Base-by-base conservation (phyloP, 1,139 yeast genomes). In the Diutina scorzettiae region DNA sequence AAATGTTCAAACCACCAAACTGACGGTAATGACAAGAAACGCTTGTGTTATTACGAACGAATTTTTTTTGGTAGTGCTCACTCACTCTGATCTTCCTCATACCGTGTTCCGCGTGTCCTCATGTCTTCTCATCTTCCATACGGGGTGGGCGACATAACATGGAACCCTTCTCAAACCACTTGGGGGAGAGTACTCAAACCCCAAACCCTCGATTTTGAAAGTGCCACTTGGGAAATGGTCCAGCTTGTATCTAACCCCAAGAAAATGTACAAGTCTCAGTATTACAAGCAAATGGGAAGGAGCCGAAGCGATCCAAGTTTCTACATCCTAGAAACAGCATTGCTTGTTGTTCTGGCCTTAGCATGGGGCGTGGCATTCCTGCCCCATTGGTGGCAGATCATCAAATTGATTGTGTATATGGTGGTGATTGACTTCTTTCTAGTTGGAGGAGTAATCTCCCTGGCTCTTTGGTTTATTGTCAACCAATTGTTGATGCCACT, bases 321-420 rank as follows among this genome's bases (percentile, higher is more conserved):
- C 56, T 77, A 84, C 45, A 73, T 87, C 36, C 63, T 87, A 40
- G 65, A 86, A 42, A 74, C 86, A 14, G 63, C 69, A 1, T 72
- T 86, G 47, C 61, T 87, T 25, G 69, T 77, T 21, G 14, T 37
- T 12, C 41, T 37, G 41, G 95, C 96, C 0, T 55, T 87, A 28
- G 93, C 89, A 4, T 87, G 96, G 96, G 95, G 96, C 1, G 59
- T 84, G 43, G 84, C 89, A 0, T 86, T 84, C 54, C 73, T 84
- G 1, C 83, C 86, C 1, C 68, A 73, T 2, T 48, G 81, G 8
- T 46, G 69, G 28, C 79, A 81, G 16, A 23, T 40, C 37, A 9
- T 41, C 18, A 20, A 72, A 51, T 64, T 85, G 52, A 73, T 86
- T 46, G 53, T 82, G 20, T 82, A 83, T 56, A 83, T 95, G 0